Percentiles rank a stretch among this genome's conserved stretches.
Conservation (phyloP, 2,329 filamentous ascomycete species). For the Fusarium siculi region DNA sequence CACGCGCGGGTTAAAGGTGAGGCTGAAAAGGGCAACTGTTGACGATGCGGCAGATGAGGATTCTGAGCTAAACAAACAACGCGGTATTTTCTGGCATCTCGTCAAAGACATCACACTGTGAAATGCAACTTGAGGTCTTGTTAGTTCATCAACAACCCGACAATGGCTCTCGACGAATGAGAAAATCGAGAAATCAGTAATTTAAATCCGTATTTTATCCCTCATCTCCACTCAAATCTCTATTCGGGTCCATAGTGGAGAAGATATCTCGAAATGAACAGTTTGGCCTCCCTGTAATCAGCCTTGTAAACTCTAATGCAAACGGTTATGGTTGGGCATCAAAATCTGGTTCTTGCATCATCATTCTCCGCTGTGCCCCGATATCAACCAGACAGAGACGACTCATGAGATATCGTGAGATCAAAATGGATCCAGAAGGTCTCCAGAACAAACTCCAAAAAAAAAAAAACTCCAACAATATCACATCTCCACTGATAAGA, state of each 20-base stretch:
- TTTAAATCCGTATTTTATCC: constrained; percentile 20
- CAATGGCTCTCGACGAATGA: constrained; percentile 1
- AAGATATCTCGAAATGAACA: constrained; percentile 2
- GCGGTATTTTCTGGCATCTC: constrained; percentile 11
- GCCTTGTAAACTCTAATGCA: constrained; percentile 28
- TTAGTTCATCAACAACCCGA: background rate
- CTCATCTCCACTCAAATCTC: constrained; percentile 20
- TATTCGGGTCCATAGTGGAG: constrained; percentile 9
- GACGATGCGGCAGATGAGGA: background rate
- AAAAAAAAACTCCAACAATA: background rate
- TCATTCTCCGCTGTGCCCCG: constrained; percentile 17
- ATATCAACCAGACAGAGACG: constrained; percentile 10
- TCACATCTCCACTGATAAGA: constrained; percentile 29
- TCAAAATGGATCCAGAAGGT: constrained; percentile 18
- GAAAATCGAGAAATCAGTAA: background rate
- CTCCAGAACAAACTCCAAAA: constrained; percentile 1
- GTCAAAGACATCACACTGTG: background rate
- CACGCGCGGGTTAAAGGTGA: constrained; percentile 22
- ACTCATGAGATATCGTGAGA: background rate
- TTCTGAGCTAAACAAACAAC: background rate
- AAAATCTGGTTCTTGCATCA: constrained; percentile 28
- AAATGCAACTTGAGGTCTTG: background rate
- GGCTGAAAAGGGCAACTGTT: constrained; percentile 16
- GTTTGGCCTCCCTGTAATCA: constrained; percentile 16
- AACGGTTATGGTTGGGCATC: constrained; percentile 29